Percentiles rank a stretch among this genome's conserved stretches.
Conservation (phyloP, 148 eudicot species). For the Cornus florida region DNA sequence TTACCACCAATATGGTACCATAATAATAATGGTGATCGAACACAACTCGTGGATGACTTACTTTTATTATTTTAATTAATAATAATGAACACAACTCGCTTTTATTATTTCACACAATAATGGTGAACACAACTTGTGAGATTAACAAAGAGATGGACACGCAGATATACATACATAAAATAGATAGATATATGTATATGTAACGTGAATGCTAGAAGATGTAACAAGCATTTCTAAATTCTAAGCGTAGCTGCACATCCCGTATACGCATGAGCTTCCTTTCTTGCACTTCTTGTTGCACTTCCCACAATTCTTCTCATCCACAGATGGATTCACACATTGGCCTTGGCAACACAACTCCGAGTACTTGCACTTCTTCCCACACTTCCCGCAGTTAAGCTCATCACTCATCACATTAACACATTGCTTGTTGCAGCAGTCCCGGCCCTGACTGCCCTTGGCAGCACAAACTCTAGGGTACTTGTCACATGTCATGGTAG, state of each 20-base stretch:
- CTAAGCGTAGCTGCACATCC: slow-evolving; percentile 16
- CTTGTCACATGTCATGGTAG: slow-evolving; percentile 18
- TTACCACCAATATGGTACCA: too few relatives aligned
- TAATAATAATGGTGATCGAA: too few relatives aligned
- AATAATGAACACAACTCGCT: neutral
- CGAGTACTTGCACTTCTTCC: slow-evolving; percentile 4
- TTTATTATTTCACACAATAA: neutral
- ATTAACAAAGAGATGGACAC: too few relatives aligned
- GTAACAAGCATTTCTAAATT: neutral
- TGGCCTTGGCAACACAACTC: slow-evolving; percentile 7
- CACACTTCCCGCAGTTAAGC: slow-evolving; percentile 6
- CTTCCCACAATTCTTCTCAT: slow-evolving; percentile 1
- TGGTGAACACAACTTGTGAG: neutral
- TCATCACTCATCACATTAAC: slow-evolving; percentile 7
- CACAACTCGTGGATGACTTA: too few relatives aligned
- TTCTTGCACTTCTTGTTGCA: slow-evolving; percentile 9
- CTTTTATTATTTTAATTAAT: too few relatives aligned
- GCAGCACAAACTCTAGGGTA: slow-evolving; percentile 14
- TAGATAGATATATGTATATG: neutral
- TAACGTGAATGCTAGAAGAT: neutral
- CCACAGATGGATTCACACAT: slow-evolving; percentile 12
- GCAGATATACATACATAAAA: too few relatives aligned
- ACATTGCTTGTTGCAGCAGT: slow-evolving; percentile 9
- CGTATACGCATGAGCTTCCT: slow-evolving; percentile 12
- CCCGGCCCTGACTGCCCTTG: slow-evolving; percentile 5